Conservation (phyloP, 2,329 filamentous ascomycete species). For the Phoma sp. region DNA sequence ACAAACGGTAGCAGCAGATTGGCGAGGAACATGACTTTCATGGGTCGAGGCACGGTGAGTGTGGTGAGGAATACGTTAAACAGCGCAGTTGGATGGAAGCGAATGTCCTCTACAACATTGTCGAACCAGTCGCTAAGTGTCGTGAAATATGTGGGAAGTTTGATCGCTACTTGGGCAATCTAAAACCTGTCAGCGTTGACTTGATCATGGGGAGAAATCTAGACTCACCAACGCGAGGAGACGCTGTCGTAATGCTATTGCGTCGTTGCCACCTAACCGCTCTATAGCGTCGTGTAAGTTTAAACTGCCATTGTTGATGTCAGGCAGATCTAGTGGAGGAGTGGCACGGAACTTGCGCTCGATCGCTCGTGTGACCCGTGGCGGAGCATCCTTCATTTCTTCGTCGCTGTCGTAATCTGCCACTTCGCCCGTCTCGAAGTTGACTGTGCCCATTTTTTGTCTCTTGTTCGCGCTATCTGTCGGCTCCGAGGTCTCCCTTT, state of each 20-base stretch:
- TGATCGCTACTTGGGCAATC: slow-evolving; percentile 49
- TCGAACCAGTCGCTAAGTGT: slow-evolving; percentile 65
- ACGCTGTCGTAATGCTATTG: slow-evolving; percentile 68
- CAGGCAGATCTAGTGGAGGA: slow-evolving; percentile 4
- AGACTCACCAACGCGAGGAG: slow-evolving; percentile 64
- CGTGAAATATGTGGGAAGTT: slow-evolving; percentile 56
- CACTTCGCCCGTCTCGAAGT: slow-evolving; percentile 64
- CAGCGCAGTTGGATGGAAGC: slow-evolving; percentile 63
- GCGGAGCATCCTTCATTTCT: slow-evolving; percentile 35
- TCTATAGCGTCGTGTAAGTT: slow-evolving; percentile 30
- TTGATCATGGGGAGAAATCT: neutral
- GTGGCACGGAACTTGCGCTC: slow-evolving; percentile 9
- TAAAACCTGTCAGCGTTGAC: slow-evolving; percentile 31
- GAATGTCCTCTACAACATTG: slow-evolving; percentile 64
- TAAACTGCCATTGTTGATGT: slow-evolving; percentile 8
- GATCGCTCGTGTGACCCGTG: slow-evolving; percentile 11
- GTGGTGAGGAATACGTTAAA: slow-evolving; percentile 65
- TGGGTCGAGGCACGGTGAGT: slow-evolving; percentile 52
- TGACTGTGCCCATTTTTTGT: slow-evolving; percentile 64
- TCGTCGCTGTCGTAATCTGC: slow-evolving; percentile 58
- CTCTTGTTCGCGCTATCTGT: slow-evolving; percentile 60
- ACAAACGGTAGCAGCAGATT: slow-evolving; percentile 42
- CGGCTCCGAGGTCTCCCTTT: slow-evolving; percentile 65
- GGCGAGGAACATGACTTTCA: slow-evolving; percentile 57
- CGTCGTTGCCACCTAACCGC: slow-evolving; percentile 57